Evolutionary conservation across 2,329 filamentous ascomycete genomes (phyloP).

Genomic region (Penicillium paneum): DNA sequence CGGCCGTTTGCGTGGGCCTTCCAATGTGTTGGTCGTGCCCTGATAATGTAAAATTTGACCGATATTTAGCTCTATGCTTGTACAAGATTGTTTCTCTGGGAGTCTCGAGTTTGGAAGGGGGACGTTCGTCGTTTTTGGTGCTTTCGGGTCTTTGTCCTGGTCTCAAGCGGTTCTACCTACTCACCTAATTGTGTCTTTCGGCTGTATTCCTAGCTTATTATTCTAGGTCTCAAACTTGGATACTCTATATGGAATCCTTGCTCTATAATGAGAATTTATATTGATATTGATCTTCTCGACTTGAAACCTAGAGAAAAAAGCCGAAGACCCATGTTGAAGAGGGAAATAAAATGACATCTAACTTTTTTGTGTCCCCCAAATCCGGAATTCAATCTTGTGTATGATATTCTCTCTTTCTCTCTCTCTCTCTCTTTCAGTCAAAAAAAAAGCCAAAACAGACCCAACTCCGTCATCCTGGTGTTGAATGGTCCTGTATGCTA

Average conservation of each 20-base stretch:
- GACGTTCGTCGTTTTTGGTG: not conserved
- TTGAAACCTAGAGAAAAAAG: not conserved
- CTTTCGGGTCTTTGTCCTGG: not conserved
- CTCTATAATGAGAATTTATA: not conserved
- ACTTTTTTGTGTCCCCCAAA: slow-evolving; percentile 10
- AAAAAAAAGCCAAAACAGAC: not conserved
- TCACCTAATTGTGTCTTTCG: not conserved
- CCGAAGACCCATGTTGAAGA: slow-evolving; percentile 27
- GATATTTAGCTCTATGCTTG: not conserved
- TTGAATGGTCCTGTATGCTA: slow-evolving; percentile 9
- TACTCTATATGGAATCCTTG: not conserved
- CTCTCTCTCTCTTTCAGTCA: not conserved
- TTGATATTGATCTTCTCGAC: not conserved
- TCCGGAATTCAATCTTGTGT: not conserved
- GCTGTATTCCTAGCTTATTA: not conserved
- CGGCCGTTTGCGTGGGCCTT: slow-evolving; percentile 35
- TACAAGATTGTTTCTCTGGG: not conserved
- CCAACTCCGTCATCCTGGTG: slow-evolving; percentile 24
- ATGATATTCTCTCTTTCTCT: not conserved
- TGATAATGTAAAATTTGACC: slow-evolving; percentile 21
- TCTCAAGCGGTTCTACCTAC: not conserved
- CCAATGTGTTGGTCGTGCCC: slow-evolving; percentile 25
- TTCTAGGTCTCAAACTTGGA: not conserved
- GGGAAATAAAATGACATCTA: slow-evolving; percentile 11
- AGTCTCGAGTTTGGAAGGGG: not conserved